A percentile compares a stretch with the other conserved stretches of the same genome.
Evolutionary conservation across 2,329 filamentous ascomycete genomes (phyloP).

Genomic region (Tetracladium maxilliforme): DNA sequence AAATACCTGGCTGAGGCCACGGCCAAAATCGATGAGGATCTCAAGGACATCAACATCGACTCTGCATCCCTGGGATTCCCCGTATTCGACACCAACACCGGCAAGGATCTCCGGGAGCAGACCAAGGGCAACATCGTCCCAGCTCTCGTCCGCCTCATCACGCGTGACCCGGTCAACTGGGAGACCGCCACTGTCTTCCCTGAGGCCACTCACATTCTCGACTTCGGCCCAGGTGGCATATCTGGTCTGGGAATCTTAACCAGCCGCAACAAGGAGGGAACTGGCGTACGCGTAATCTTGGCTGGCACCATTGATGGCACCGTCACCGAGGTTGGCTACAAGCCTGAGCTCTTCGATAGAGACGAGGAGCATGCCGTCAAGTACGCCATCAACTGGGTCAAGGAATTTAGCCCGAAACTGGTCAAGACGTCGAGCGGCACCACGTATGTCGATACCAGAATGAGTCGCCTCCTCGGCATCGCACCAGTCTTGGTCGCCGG

Average conservation of each 20-base stretch:
- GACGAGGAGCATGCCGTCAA: constrained; percentile 91
- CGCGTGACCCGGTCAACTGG: constrained; percentile 88
- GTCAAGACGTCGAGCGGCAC: constrained; percentile 80
- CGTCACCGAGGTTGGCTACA: constrained; percentile 86
- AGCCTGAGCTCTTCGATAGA: constrained; percentile 92
- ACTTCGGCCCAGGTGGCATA: constrained; percentile 93
- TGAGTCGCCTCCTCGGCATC: constrained; percentile 73
- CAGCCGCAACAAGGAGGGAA: constrained; percentile 98
- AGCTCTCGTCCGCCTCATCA: constrained; percentile 80
- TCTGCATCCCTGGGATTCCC: constrained; percentile 63
- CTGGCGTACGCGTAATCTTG: constrained; percentile 89
- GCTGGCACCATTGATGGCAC: constrained; percentile 88
- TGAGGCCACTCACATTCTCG: constrained; percentile 81
- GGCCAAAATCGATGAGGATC: constrained; percentile 69
- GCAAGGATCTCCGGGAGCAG: constrained; percentile 63
- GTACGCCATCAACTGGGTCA: constrained; percentile 94
- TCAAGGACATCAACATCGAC: constrained; percentile 69
- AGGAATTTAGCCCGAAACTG: constrained; percentile 85
- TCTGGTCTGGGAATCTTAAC: constrained; percentile 92
- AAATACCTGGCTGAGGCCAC: constrained; percentile 77
- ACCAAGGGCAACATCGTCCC: constrained; percentile 71
- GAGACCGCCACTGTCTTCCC: constrained; percentile 88
- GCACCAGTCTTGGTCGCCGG: constrained; percentile 83
- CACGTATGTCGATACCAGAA: constrained; percentile 92
- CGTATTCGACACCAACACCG: constrained; percentile 81